Evolutionary conservation across 495 filamentous ascomycete genomes (phyloP).

Genomic region (Penicillium antarcticum): DNA sequence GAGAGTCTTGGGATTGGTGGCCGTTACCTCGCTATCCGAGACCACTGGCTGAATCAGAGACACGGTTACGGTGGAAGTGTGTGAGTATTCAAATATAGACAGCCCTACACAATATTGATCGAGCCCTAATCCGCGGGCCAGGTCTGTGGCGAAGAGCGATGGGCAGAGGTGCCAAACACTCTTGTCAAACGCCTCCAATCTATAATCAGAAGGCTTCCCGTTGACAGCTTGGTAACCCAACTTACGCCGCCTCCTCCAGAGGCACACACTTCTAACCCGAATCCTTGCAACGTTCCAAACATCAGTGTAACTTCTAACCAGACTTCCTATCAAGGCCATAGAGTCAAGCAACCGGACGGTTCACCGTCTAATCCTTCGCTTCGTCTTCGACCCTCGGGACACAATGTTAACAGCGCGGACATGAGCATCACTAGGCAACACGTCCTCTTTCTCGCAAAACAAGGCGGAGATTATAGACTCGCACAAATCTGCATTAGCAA

Average conservation of each 20-base stretch:
- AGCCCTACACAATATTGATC: not conserved
- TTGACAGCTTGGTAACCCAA: not conserved
- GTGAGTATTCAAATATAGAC: not conserved
- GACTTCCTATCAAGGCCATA: not conserved
- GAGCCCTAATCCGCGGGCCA: not conserved
- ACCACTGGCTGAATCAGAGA: not conserved
- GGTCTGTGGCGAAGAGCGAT: not conserved
- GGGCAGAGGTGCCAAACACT: not conserved
- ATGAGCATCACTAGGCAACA: not conserved
- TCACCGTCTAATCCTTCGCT: not conserved
- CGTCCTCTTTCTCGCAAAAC: conserved; percentile 1
- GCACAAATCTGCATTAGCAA: not conserved
- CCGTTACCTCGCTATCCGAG: not conserved
- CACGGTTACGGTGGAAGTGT: not conserved
- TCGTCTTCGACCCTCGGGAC: not conserved
- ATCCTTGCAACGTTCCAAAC: not conserved
- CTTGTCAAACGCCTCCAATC: not conserved
- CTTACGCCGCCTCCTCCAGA: not conserved
- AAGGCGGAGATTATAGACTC: conserved; percentile 1
- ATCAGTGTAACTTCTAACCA: not conserved
- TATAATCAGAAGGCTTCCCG: not conserved
- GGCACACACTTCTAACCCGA: too few relatives aligned
- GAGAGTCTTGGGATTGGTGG: not conserved
- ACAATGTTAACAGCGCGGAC: not conserved
- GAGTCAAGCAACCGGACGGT: too few relatives aligned